Conservation (phyloP, 1,139 yeast species). For the Eremothecium coryli region DNA sequence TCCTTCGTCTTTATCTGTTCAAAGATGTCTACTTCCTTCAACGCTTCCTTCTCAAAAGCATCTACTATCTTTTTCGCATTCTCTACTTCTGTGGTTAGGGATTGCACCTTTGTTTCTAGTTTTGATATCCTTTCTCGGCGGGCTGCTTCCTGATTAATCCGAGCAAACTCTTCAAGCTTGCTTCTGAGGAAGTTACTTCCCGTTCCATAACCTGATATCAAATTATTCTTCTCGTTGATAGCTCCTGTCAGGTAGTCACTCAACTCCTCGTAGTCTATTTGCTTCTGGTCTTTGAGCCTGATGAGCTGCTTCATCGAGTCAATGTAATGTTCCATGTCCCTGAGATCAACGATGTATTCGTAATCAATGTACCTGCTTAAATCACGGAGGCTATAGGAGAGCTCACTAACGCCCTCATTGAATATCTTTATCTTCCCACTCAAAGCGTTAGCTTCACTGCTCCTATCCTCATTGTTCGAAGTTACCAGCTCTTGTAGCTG, state of each 20-base stretch:
- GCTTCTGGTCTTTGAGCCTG: conserved; percentile 83
- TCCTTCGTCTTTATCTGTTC: conserved; percentile 74
- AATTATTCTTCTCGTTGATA: conserved; percentile 50
- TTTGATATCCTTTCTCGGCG: conserved; percentile 44
- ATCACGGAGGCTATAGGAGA: conserved; percentile 38
- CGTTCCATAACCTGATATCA: conserved; percentile 50
- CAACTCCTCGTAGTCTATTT: conserved; percentile 79
- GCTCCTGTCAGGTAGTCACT: conserved; percentile 70
- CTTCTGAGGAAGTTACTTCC: conserved; percentile 41
- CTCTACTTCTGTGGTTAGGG: conserved; percentile 48
- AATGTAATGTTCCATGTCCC: conserved; percentile 83
- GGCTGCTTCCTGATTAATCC: conserved; percentile 48
- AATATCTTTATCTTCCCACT: conserved; percentile 46
- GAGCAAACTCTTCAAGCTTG: conserved; percentile 51
- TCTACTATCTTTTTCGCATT: conserved; percentile 64
- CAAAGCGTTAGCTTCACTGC: conserved; percentile 29
- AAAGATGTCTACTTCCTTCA: conserved; percentile 72
- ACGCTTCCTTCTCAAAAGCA: conserved; percentile 54
- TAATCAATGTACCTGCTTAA: conserved; percentile 64
- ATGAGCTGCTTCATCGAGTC: conserved; percentile 64
- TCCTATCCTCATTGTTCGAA: conserved; percentile 11
- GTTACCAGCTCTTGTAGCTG: conserved; percentile 54
- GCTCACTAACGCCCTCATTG: conserved; percentile 42
- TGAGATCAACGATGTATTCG: conserved; percentile 70
- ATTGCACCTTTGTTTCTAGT: conserved; percentile 48